Conservation (phyloP, 2,329 filamentous ascomycete species). For the Alternaria postmessia region DNA sequence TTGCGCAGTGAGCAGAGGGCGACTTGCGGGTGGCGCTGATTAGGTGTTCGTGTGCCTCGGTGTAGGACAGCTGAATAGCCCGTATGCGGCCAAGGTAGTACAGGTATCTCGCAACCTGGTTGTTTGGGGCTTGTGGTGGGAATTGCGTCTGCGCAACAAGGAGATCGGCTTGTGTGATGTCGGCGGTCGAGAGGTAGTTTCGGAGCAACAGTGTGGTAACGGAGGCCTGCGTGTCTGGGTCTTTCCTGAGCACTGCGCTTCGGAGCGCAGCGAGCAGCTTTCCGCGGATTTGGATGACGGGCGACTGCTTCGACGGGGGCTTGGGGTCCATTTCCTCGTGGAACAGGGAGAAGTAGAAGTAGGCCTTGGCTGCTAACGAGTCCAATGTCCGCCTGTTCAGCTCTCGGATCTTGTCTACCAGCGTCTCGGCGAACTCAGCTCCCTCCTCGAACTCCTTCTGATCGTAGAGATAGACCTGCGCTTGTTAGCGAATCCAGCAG, state of each 20-base stretch:
- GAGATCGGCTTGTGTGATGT: conserved; percentile 95
- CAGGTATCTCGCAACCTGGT: conserved; percentile 95
- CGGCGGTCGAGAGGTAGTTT: conserved; percentile 94
- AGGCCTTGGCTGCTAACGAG: conserved; percentile 91
- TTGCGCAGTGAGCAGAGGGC: conserved; percentile 85
- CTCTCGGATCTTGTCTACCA: conserved; percentile 84
- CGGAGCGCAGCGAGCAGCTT: conserved; percentile 86
- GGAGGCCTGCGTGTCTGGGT: conserved; percentile 95
- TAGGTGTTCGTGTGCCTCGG: conserved; percentile 93
- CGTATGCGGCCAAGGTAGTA: conserved; percentile 98
- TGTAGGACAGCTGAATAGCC: conserved; percentile 95
- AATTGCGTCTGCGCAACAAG: conserved; percentile 96
- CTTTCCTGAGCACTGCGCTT: conserved; percentile 95
- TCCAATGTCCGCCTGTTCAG: conserved; percentile 95
- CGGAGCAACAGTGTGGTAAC: conserved; percentile 94
- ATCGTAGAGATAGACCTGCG: conserved; percentile 87
- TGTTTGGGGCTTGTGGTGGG: conserved; percentile 92
- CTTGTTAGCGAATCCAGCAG: conserved; percentile 21
- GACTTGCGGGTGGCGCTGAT: conserved; percentile 94
- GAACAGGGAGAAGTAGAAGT: conserved; percentile 98
- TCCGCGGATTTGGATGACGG: conserved; percentile 85
- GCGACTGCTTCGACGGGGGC: conserved; percentile 86
- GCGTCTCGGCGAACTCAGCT: conserved; percentile 80
- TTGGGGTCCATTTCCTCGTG: conserved; percentile 88
- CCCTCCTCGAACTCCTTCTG: conserved; percentile 81